These are phyloP conservation scores for Rhizopus microsporus DNA, from an alignment of 371 early-diverging fungal species.

Conservation along the genomic window DNA sequence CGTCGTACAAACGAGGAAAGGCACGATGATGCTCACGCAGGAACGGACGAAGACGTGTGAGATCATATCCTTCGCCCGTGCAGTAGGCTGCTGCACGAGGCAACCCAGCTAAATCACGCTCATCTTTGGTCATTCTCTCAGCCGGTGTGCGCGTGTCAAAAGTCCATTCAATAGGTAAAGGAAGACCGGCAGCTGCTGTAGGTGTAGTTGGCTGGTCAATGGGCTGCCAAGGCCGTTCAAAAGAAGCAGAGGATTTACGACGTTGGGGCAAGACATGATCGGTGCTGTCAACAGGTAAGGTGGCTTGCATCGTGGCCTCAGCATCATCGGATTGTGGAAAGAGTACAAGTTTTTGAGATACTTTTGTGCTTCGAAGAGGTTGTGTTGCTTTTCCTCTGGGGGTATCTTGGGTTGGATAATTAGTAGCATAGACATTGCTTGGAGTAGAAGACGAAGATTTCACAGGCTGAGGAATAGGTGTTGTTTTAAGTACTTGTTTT, in stretches of 20 bases:
- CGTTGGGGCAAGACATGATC: not conserved
- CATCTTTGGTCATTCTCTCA: slow-evolving; percentile 67
- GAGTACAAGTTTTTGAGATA: slow-evolving; percentile 87
- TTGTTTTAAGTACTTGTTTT: slow-evolving; percentile 41
- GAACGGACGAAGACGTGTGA: slow-evolving; percentile 57
- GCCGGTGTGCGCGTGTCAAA: slow-evolving; percentile 56
- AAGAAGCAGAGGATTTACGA: slow-evolving; percentile 6
- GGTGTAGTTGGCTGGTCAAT: slow-evolving; percentile 23
- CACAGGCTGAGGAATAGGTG: slow-evolving; percentile 36
- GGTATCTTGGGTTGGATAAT: not conserved
- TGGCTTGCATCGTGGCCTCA: slow-evolving; percentile 28
- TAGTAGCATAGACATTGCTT: not conserved
- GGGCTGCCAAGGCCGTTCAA: slow-evolving; percentile 23
- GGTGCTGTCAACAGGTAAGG: slow-evolving; percentile 22
- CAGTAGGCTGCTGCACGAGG: slow-evolving; percentile 92
- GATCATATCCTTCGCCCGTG: slow-evolving; percentile 74
- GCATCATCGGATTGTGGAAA: slow-evolving; percentile 71
- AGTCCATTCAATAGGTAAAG: slow-evolving; percentile 42
- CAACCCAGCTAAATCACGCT: slow-evolving; percentile 55
- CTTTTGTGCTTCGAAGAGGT: slow-evolving; percentile 84
- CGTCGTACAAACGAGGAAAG: slow-evolving; percentile 59
- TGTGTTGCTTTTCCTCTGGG: slow-evolving; percentile 41
- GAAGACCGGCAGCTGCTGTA: slow-evolving; percentile 25
- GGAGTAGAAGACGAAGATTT: slow-evolving; percentile 11
- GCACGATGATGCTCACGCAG: slow-evolving; percentile 60